Percentiles rank a stretch among this genome's conserved stretches.
Conservation (phyloP, 345 rosid species). For the Sonneratia alba region DNA sequence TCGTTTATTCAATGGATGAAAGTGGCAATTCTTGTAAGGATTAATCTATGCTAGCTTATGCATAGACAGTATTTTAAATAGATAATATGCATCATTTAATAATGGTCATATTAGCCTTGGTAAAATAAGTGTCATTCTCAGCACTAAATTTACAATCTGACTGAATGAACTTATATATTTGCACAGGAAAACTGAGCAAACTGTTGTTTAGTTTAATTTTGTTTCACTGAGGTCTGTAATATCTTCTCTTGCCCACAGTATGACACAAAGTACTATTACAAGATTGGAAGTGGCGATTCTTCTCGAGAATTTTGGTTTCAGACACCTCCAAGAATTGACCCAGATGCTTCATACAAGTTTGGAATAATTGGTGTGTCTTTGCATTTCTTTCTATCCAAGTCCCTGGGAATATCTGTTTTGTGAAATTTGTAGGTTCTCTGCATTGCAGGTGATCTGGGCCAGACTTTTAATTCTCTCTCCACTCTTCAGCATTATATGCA, state of each 20-base stretch:
- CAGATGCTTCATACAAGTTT: slow-evolving; percentile 77
- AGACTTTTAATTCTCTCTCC: slow-evolving; percentile 86
- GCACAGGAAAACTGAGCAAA: not conserved
- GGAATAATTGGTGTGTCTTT: slow-evolving; percentile 78
- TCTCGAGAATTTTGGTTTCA: slow-evolving; percentile 82
- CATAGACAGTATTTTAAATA: too few relatives aligned
- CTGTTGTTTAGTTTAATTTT: not conserved
- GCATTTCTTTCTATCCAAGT: not conserved
- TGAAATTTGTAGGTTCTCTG: not conserved
- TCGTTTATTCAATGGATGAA: slow-evolving; percentile 5
- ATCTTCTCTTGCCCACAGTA: slow-evolving; percentile 32
- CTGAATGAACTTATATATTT: not conserved
- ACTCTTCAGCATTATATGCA: slow-evolving; percentile 81
- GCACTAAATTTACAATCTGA: not conserved
- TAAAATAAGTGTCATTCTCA: not conserved
- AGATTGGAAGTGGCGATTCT: slow-evolving; percentile 58
- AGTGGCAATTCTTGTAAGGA: not conserved
- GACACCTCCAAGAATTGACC: slow-evolving; percentile 68
- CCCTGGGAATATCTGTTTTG: not conserved
- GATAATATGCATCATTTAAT: not conserved
- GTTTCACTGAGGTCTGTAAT: not conserved
- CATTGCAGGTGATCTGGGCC: slow-evolving; percentile 84
- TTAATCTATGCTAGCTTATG: not conserved
- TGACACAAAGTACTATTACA: slow-evolving; percentile 80
- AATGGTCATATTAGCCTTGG: not conserved